Percentiles rank a stretch among this genome's conserved stretches.
phyloP scores from a whole-genome alignment of 1,284 basidiomycete genomes.

The Dichomitus squalens region DNA sequence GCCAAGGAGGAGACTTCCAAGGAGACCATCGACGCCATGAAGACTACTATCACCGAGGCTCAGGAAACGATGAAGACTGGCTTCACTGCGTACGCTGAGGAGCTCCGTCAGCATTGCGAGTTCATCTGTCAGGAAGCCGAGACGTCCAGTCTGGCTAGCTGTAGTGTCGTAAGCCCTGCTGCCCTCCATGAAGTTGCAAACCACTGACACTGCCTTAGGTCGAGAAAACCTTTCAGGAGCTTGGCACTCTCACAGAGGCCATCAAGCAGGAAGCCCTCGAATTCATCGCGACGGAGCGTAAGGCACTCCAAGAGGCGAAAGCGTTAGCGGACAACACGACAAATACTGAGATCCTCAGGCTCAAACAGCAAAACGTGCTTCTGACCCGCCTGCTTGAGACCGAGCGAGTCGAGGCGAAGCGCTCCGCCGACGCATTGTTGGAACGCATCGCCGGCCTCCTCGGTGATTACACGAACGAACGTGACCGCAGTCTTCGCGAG shows the following conservation, averaged over 20 bases:
- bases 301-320: conserved; percentile 53
- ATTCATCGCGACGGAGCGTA: conserved; percentile 59
- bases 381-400: conserved; percentile 64
- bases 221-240: conserved; percentile 53
- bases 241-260: conserved; percentile 59
- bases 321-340: conserved; percentile 53
- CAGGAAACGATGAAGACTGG: conserved; percentile 55
- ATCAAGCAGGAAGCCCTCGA: conserved; percentile 60
- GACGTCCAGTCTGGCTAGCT: conserved; percentile 43
- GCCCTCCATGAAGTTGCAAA: neutral
- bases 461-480: conserved; percentile 67
- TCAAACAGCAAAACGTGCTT: conserved; percentile 75
- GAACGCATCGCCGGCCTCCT: conserved; percentile 73
- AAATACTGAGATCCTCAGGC: conserved; percentile 61
- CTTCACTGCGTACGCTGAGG: conserved; percentile 56
- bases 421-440: conserved; percentile 72
- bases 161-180: conserved; percentile 40
- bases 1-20: conserved; percentile 55
- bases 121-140: conserved; percentile 50
- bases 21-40: conserved; percentile 52
- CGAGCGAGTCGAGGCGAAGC: conserved; percentile 67
- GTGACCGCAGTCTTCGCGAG: conserved; percentile 69
- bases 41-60: conserved; percentile 51
- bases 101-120: conserved; percentile 50
- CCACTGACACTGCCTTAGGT: conserved; percentile 36